Evolutionary conservation across 306 rosid genomes (phyloP), one percentile per base, ranked within the genome.

Genomic region (Prunus mume): DNA sequence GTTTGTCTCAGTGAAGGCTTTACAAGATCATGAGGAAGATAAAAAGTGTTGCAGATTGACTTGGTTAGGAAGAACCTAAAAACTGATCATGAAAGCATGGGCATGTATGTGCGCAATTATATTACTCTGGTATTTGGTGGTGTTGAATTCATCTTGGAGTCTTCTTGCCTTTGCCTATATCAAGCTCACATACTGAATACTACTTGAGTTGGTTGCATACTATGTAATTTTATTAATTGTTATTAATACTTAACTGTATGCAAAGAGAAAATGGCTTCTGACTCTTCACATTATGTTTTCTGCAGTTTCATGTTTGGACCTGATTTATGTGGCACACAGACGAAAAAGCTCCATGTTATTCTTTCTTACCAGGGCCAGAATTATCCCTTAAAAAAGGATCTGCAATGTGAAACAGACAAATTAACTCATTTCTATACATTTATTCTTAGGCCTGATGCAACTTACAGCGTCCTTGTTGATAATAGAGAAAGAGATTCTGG

Each of bases 271-370:
- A 52, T 65, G 63, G 17, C 17, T 38, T 38, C 78, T 64, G 22
- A 72, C 73, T 56, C 4, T 28, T 38, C 28, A 43, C 17, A 15
- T 27, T 55, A 41, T 64, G n/a, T 54, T 65, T 65, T 54, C 18
- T 88, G 76, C 63, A 95, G 98, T 82, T 70, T 95, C 46, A 92
- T 95, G 98, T 92, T 95, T 82, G 98, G 98, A 82, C 98, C 98
- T 76, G 97, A 95, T 90, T 12, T 95, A 74, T 95, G 98, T 75
- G 97, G 98, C 74, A 84, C 98, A 0, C 96, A 95, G 81, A 90
- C 93, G 30, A 95, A 95, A 92, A 95, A 92, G 81, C 97, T 95
- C 79, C 98, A 95, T 76, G 80, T 79, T 55, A 89, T 95, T 80
- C 87, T 92, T 74, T 95, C 98, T 17, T 95, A 95, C 81, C 97